A percentile compares a stretch with the other conserved stretches of the same genome.
Conservation (phyloP, 2,329 filamentous ascomycete species). For the Neonectria sp. region DNA sequence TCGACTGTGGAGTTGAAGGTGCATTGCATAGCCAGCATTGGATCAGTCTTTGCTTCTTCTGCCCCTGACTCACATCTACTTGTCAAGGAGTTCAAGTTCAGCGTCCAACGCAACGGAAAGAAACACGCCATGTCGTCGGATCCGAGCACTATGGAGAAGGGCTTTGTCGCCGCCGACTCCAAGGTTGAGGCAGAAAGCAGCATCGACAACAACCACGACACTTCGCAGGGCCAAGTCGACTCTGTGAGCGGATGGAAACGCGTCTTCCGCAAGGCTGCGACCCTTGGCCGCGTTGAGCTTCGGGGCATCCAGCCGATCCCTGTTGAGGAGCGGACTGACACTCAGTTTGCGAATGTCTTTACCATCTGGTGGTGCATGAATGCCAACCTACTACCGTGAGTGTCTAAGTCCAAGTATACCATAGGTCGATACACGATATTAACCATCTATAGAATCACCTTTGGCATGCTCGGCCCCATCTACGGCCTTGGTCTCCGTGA, state of each 20-base stretch:
- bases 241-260: slow-evolving; percentile 17
- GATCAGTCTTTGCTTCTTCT: not conserved
- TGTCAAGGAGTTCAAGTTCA: not conserved
- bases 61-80: too few relatives aligned
- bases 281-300: slow-evolving; percentile 46
- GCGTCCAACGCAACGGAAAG: not conserved
- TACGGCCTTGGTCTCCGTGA: slow-evolving; percentile 59
- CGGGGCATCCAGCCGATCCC: slow-evolving; percentile 50
- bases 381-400: slow-evolving; percentile 51
- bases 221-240: slow-evolving; percentile 21
- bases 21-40: slow-evolving; percentile 9
- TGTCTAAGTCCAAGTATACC: not conserved
- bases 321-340: slow-evolving; percentile 48
- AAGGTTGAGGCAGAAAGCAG: slow-evolving; percentile 17
- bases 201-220: slow-evolving; percentile 20
- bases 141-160: slow-evolving; percentile 19
- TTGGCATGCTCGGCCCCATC: slow-evolving; percentile 62
- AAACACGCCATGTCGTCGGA: slow-evolving; percentile 9
- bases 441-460: slow-evolving; percentile 50
- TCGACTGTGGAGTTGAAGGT: slow-evolving; percentile 4
- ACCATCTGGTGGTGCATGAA: slow-evolving; percentile 52
- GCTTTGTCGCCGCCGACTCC: slow-evolving; percentile 3
- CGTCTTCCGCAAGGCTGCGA: slow-evolving; percentile 6
- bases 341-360: slow-evolving; percentile 50
- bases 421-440: not conserved